Base-by-base conservation (phyloP, 768 basidiomycete species). In the Kwoniella mangroviensis region DNA sequence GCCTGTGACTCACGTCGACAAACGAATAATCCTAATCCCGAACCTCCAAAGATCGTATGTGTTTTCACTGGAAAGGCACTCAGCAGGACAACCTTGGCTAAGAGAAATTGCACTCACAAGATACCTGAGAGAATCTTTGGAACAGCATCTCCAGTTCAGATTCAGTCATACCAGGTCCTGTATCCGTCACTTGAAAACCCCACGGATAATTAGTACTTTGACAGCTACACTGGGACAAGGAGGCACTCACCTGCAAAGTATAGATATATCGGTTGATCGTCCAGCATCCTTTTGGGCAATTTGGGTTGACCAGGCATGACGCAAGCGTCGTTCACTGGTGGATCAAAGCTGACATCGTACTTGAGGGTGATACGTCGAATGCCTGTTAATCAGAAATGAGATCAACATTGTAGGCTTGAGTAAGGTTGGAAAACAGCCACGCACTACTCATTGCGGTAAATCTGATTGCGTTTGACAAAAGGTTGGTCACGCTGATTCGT, bases 91-190 rank as follows among this genome's bases (percentile, higher is more conserved):
- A 7, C 34, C 34, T 34, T 34, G 6, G 4, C 9, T 34, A 7
- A 7, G 6, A 34, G 6, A 43, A 11, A 24, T 13, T 24, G 2
- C 3, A 74, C 69, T 70, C 45, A 74, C 67, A 75, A 56, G 81
- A 69, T 43, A 82, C 85, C 74, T 84, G 84, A 55, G 75, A 82
- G 77, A 85, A 85, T n/a, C 83, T 71, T 70, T 82, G 79, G 78
- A 85, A 85, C 13, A 85, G 73, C 62, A 83, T 72, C 2, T 81
- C 71, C 21, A 85, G 74, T 63, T 85, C 84, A n/a, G 81, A 77
- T 9, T 78, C 75, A 21, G 79, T 81, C 40, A 85, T 73, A 2
- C 85, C 84, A n/a, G 85, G 84, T 42, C 84, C 84, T 2, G 81
- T 81, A 66, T 84, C 84, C 43, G 68, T 73, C 41, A 78, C 73